These are phyloP conservation scores for Gracilaria vermiculophylla DNA, from an alignment of 23 red algal genomes.

Conservation along the genomic window DNA sequence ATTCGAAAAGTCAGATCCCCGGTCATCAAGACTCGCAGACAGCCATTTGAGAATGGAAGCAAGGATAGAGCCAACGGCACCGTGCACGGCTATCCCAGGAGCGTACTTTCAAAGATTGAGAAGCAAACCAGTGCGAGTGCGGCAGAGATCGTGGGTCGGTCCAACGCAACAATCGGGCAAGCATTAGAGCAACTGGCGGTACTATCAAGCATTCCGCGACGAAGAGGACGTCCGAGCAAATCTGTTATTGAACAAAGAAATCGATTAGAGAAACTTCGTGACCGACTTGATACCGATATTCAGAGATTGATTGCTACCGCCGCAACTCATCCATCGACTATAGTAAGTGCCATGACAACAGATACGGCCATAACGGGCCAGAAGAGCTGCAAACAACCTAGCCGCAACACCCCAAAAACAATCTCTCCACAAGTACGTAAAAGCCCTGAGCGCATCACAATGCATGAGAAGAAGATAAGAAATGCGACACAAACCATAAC, in stretches of 20 bases:
- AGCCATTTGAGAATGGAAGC: neutral
- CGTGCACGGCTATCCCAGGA: neutral
- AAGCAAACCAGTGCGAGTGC: neutral
- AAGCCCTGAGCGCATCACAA: neutral
- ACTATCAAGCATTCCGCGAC: slow-evolving; percentile 4
- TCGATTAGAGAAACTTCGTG: neutral
- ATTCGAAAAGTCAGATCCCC: neutral
- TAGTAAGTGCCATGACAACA: neutral
- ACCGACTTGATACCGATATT: neutral
- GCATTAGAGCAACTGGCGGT: neutral
- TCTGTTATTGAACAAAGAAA: slow-evolving; percentile 6
- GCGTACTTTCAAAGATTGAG: neutral
- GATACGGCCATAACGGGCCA: neutral
- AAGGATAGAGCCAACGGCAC: neutral
- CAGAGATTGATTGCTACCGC: neutral
- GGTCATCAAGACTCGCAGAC: neutral
- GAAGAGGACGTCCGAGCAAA: slow-evolving; percentile 11
- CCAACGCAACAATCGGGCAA: neutral
- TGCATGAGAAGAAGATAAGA: neutral
- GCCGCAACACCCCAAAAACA: neutral
- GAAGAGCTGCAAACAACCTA: neutral
- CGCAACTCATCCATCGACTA: neutral
- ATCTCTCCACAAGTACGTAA: neutral
- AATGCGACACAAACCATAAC: neutral
- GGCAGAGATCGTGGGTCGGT: neutral